Evolutionary conservation across 306 rosid genomes (phyloP).

Genomic region (Medicago lupulina): DNA sequence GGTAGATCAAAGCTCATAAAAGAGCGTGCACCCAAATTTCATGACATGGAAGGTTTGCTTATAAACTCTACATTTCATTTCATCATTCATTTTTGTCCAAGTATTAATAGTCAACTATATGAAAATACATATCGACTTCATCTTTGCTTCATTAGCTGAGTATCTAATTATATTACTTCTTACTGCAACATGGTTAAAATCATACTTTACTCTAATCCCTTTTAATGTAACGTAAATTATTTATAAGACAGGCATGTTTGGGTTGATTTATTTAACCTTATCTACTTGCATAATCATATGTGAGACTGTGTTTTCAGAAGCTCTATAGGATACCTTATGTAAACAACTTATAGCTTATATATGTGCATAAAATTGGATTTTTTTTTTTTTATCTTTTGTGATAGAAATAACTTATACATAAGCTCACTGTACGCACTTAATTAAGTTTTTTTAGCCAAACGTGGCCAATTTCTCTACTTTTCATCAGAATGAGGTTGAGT

Average conservation of each 20-base stretch:
- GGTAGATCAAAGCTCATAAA: not conserved
- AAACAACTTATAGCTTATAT: no score
- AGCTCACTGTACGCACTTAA: not conserved
- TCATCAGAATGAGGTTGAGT: not conserved
- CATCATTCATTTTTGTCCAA: not conserved
- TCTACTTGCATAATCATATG: no score
- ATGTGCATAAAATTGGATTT: no score
- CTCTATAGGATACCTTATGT: not conserved
- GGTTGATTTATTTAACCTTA: no score
- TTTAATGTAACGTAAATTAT: no score
- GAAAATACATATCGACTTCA: not conserved
- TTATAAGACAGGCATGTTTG: no score
- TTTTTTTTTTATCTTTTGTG: no score
- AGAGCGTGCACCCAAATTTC: not conserved
- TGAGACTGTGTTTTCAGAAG: not conserved
- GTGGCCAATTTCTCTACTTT: slow-evolving; percentile 7
- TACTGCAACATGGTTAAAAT: no score
- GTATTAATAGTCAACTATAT: not conserved
- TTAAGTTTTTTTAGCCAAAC: not conserved
- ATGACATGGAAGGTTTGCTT: not conserved
- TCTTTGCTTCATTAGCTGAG: no score
- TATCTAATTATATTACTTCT: no score
- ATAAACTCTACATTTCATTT: not conserved
- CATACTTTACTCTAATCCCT: no score
- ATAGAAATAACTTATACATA: no score